Conservation (phyloP, 768 basidiomycete genomes). For the Suillus weaverae region DNA sequence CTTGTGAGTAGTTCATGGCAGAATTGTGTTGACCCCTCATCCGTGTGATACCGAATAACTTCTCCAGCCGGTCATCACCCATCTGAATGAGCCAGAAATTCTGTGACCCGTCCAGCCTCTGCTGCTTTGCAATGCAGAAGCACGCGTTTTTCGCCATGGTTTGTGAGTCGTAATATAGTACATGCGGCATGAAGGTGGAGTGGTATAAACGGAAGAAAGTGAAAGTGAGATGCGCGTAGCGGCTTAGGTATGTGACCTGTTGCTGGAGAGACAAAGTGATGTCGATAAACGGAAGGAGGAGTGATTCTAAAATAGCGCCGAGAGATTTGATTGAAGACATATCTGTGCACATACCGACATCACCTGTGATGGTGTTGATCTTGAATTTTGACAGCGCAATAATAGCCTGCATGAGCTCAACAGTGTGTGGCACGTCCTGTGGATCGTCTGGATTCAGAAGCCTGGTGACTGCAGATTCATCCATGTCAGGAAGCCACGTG, state of each 20-base stretch:
- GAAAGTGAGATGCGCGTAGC: conserved; percentile 26
- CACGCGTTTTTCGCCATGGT: conserved; percentile 31
- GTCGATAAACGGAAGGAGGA: conserved; percentile 29
- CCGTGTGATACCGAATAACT: conserved; percentile 26
- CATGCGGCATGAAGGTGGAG: conserved; percentile 25
- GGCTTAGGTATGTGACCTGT: conserved; percentile 27
- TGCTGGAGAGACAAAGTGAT: conserved; percentile 21
- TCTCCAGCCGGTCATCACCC: conserved; percentile 32
- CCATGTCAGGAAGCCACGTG: neutral
- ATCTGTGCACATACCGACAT: neutral
- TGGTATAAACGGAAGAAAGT: conserved; percentile 22
- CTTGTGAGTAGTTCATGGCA: conserved; percentile 6
- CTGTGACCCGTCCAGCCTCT: conserved; percentile 15
- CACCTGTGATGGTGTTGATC: neutral
- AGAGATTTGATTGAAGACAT: conserved; percentile 7
- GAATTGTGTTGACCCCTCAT: conserved; percentile 23
- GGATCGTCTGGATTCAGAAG: conserved; percentile 31
- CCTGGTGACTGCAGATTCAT: neutral
- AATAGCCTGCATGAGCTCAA: conserved; percentile 24
- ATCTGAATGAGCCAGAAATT: conserved; percentile 22
- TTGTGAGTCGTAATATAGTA: conserved; percentile 32
- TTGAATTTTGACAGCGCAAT: neutral
- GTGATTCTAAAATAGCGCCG: conserved; percentile 5
- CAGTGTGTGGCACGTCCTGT: conserved; percentile 33
- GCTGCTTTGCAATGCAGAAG: conserved; percentile 1